Evolutionary conservation across 2,329 filamentous ascomycete genomes (phyloP).

Genomic region (Fusarium sp.): DNA sequence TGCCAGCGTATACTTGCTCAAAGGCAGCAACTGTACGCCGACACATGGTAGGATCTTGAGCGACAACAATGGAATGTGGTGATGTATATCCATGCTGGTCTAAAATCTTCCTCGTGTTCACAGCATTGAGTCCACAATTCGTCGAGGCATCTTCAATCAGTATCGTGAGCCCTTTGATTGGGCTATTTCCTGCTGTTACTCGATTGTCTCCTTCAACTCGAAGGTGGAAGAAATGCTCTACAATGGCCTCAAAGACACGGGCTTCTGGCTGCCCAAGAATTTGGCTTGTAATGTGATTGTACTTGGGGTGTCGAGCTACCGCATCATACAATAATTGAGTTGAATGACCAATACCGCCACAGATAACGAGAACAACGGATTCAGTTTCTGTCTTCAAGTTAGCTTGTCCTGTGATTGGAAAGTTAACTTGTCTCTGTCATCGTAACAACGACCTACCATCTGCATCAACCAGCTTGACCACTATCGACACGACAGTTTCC

Average conservation of each 20-base stretch:
- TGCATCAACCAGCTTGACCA: neutral
- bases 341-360: conserved; percentile 40
- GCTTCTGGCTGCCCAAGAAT: conserved; percentile 26
- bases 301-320: conserved; percentile 25
- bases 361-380: conserved; percentile 21
- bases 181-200: neutral
- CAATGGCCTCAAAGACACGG: conserved; percentile 27
- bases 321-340: conserved; percentile 35
- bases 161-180: conserved; percentile 5
- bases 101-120: conserved; percentile 28
- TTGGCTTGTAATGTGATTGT: conserved; percentile 9
- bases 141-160: conserved; percentile 37
- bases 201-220: neutral
- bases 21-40: conserved; percentile 34
- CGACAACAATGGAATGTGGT: conserved; percentile 32
- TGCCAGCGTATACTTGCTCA: conserved; percentile 22
- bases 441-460: neutral
- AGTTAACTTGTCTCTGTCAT: no score
- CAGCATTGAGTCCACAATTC: conserved; percentile 38
- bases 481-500: conserved; percentile 27
- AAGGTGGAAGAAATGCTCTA: conserved; percentile 26
- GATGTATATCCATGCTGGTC: conserved; percentile 27
- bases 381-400: neutral
- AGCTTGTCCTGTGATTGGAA: neutral
- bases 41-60: conserved; percentile 39